Conservation (phyloP, 2,329 filamentous ascomycete species). For the Colletotrichum sojae region DNA sequence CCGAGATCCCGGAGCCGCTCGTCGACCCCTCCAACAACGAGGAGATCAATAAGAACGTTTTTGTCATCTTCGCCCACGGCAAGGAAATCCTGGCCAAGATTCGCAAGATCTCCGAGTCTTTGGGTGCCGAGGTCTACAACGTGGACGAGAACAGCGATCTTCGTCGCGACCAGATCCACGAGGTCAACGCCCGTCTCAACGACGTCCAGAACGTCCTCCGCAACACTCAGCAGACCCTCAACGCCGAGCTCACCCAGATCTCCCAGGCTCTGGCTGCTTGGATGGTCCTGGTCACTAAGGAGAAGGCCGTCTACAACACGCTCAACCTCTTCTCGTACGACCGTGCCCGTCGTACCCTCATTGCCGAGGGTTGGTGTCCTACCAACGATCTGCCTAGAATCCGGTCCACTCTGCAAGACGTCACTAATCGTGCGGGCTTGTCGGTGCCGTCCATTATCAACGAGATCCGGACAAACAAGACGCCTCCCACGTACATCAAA, state of each 20-base stretch:
- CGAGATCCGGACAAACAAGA: conserved; percentile 97
- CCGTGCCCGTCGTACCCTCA: conserved; percentile 92
- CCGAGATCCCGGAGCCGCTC: conserved; percentile 94
- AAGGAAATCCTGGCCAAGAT: conserved; percentile 99
- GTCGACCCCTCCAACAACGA: conserved; percentile 95
- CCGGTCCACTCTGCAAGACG: conserved; percentile 93
- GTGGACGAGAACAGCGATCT: conserved; percentile 98
- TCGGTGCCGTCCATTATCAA: conserved; percentile 99
- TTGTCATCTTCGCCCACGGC: conserved; percentile 98
- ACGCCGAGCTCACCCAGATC: conserved; percentile 94
- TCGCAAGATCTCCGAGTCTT: conserved; percentile 97
- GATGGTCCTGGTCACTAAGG: conserved; percentile 98
- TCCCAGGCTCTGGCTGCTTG: conserved; percentile 92
- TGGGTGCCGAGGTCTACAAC: conserved; percentile 95
- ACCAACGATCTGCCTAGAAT: conserved; percentile 91
- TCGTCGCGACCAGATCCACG: conserved; percentile 94
- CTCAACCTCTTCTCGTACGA: conserved; percentile 98
- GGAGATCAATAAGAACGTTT: conserved; percentile 95
- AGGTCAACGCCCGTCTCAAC: conserved; percentile 93
- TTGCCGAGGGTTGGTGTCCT: conserved; percentile 97
- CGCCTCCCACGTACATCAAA: conserved; percentile 95
- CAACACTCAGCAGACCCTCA: conserved; percentile 95
- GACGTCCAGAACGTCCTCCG: conserved; percentile 93
- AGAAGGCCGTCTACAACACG: conserved; percentile 97
- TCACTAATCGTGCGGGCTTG: conserved; percentile 94